Percentiles rank a stretch among this genome's conserved stretches.
These are phyloP conservation scores for Bisporella sp. DNA, from an alignment of 2,329 filamentous ascomycete species.

Conservation along the genomic window DNA sequence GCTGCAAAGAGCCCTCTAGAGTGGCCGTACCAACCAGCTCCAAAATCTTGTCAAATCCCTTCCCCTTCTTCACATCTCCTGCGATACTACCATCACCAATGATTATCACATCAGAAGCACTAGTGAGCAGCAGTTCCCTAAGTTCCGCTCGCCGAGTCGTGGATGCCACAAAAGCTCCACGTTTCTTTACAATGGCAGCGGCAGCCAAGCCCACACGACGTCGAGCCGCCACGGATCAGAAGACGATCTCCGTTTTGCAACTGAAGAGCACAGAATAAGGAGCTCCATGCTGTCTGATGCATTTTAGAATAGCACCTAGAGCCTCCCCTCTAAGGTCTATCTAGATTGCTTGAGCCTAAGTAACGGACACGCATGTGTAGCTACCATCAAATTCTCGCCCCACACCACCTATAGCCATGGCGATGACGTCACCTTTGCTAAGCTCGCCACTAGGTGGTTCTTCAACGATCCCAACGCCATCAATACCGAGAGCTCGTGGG, in stretches of 20 bases:
- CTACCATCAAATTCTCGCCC: constrained; percentile 39
- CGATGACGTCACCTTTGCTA: constrained; percentile 33
- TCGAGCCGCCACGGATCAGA: constrained; percentile 42
- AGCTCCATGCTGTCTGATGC: constrained; percentile 42
- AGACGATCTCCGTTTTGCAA: constrained; percentile 34
- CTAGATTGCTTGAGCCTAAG: constrained; percentile 32
- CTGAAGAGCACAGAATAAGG: constrained; percentile 32
- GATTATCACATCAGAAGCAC: constrained; percentile 36
- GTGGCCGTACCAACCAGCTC: constrained; percentile 38
- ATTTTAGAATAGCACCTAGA: constrained; percentile 43
- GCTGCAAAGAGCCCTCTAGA: constrained; percentile 35
- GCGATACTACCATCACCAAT: constrained; percentile 36
- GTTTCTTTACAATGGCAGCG: constrained; percentile 35
- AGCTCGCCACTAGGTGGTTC: constrained; percentile 26
- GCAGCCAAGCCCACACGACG: constrained; percentile 39
- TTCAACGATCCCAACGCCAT: constrained; percentile 12
- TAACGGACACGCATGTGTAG: constrained; percentile 36
- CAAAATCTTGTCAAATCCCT: constrained; percentile 37
- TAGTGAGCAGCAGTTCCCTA: constrained; percentile 30
- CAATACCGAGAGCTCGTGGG: constrained; percentile 18
- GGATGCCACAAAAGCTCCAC: constrained; percentile 32
- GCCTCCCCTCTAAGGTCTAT: constrained; percentile 33
- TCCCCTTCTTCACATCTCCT: constrained; percentile 24
- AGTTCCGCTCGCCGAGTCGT: constrained; percentile 34
- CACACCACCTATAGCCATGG: constrained; percentile 42